These are phyloP conservation scores for Fagopyrum esculentum DNA, from an alignment of 148 eudicot genomes.

Conservation along the genomic window DNA sequence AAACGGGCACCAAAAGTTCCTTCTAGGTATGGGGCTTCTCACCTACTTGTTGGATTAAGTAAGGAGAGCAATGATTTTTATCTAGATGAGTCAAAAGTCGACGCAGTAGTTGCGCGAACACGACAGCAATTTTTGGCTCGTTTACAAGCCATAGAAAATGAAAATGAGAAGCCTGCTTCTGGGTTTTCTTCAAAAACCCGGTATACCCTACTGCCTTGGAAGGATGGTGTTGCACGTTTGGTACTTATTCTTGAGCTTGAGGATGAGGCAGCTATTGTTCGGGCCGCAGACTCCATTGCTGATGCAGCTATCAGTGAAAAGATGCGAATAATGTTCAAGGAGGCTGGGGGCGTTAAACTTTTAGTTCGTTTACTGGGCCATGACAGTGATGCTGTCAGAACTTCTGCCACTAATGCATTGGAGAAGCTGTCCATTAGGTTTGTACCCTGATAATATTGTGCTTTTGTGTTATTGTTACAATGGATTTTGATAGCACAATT, in stretches of 20 bases:
- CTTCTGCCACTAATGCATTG: constrained; percentile 53
- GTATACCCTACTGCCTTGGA: constrained; percentile 61
- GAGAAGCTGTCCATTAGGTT: constrained; percentile 76
- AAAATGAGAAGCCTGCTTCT: constrained; percentile 30
- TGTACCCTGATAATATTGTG: background rate
- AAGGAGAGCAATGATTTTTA: constrained; percentile 39
- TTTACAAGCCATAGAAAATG: constrained; percentile 72
- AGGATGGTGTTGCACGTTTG: constrained; percentile 83
- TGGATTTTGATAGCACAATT: background rate
- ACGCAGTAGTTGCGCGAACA: constrained; percentile 65
- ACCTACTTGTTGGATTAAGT: constrained; percentile 59
- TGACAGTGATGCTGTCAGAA: constrained; percentile 33
- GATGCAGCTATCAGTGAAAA: constrained; percentile 54
- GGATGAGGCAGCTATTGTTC: constrained; percentile 61
- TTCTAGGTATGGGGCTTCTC: constrained; percentile 71
- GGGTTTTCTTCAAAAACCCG: constrained; percentile 24
- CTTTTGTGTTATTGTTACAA: background rate
- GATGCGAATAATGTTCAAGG: constrained; percentile 58
- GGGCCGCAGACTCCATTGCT: constrained; percentile 74
- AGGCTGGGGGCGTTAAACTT: constrained; percentile 71
- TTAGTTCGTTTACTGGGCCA: constrained; percentile 47
- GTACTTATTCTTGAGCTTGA: constrained; percentile 79
- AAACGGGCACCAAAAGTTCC: constrained; percentile 39
- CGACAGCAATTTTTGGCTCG: constrained; percentile 81
- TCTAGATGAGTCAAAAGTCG: constrained; percentile 51